Percentiles rank a stretch among this genome's conserved stretches.
phyloP scores from a whole-genome alignment of 1,139 yeast genomes.

The Debaryomyces psychrophilus region DNA sequence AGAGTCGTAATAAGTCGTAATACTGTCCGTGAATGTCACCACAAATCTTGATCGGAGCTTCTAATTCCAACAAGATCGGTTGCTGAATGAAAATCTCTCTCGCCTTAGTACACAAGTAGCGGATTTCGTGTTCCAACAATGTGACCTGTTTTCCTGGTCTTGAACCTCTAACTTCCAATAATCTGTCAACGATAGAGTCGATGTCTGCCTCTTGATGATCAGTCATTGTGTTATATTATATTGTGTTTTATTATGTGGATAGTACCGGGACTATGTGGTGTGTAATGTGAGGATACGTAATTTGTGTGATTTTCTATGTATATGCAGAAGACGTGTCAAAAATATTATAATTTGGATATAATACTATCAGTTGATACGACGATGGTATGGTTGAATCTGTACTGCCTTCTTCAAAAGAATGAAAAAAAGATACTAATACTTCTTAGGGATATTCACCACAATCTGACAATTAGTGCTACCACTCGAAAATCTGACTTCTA shows the following conservation, averaged over 20 bases:
- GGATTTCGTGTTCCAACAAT: conserved; percentile 89
- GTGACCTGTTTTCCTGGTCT: conserved; percentile 98
- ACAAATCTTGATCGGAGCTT: conserved; percentile 92
- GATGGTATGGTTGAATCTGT: background rate
- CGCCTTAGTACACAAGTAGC: conserved; percentile 94
- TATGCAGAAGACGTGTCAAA: conserved; percentile 9
- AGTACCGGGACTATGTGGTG: conserved; percentile 1
- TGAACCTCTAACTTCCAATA: conserved; percentile 95
- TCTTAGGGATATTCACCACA: conserved; percentile 4
- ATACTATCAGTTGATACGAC: background rate
- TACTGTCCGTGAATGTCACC: conserved; percentile 99
- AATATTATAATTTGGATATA: conserved; percentile 3
- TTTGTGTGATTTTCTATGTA: conserved; percentile 7
- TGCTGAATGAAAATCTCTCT: conserved; percentile 97
- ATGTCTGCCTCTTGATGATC: conserved; percentile 90
- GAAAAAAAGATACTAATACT: background rate
- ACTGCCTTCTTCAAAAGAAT: background rate
- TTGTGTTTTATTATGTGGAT: conserved; percentile 9
- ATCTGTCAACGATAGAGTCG: conserved; percentile 95
- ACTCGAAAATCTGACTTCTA: conserved; percentile 4
- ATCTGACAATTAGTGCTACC: background rate
- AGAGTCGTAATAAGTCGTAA: conserved; percentile 89
- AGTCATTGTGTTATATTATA: conserved; percentile 27
- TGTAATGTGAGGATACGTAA: conserved; percentile 3
- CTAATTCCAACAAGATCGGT: conserved; percentile 91